Evolutionary conservation across 345 rosid species (phyloP).

Genomic region (Arabis alpina): DNA sequence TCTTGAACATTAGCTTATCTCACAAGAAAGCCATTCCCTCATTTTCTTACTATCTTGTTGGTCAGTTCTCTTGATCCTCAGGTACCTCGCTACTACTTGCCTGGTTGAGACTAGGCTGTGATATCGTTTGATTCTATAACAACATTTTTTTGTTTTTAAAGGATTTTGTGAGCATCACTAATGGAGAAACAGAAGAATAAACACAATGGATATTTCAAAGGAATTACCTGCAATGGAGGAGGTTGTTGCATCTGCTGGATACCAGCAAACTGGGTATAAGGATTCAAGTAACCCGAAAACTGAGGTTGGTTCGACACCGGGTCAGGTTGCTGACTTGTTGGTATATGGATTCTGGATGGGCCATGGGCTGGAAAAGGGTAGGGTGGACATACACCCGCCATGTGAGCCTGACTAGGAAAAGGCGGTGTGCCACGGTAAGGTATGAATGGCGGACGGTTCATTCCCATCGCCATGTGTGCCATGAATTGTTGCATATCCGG

Average conservation of each 20-base stretch:
- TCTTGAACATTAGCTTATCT: too few species aligned
- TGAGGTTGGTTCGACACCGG: constrained; percentile 21
- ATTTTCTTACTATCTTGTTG: constrained; percentile 10
- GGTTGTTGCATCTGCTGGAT: constrained; percentile 37
- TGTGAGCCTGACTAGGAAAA: too few species aligned
- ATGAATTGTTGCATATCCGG: constrained; percentile 54
- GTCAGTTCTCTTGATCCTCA: constrained; percentile 21
- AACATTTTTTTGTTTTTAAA: background rate
- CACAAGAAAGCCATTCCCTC: too few species aligned
- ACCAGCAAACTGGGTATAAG: constrained; percentile 29
- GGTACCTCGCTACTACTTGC: constrained; percentile 27
- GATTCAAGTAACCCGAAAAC: constrained; percentile 20
- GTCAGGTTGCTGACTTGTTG: background rate
- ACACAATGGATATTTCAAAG: background rate
- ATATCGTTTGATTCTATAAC: constrained; percentile 31
- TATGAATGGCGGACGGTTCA: constrained; percentile 28
- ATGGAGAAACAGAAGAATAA: background rate
- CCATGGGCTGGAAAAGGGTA: constrained; percentile 17
- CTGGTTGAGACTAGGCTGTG: constrained; percentile 13
- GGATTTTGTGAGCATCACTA: background rate
- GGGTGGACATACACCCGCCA: constrained; percentile 6
- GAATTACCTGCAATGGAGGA: constrained; percentile 29
- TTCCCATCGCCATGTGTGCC: too few species aligned
- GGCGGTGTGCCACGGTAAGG: background rate
- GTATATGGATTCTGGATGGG: too few species aligned